A percentile compares a stretch with the other conserved stretches of the same genome.
These are phyloP conservation scores for Cladosporium sp. DNA, from an alignment of 2,329 filamentous ascomycete genomes.

Conservation along the genomic window DNA sequence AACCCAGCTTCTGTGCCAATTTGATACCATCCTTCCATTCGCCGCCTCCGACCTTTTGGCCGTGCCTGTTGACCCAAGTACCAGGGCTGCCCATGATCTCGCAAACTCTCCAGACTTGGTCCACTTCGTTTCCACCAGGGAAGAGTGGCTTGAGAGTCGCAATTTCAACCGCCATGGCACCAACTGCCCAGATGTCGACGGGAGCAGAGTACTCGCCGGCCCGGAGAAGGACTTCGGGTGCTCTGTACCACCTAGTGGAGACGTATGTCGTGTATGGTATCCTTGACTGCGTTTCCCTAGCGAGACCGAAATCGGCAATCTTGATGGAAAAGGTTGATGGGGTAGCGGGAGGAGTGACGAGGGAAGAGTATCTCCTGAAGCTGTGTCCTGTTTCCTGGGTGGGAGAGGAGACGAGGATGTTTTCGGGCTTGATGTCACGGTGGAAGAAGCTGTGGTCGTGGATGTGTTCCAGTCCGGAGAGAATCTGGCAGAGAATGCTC, in stretches of 20 bases:
- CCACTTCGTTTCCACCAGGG: slow-evolving; percentile 95
- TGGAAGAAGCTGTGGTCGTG: slow-evolving; percentile 98
- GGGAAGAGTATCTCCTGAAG: slow-evolving; percentile 86
- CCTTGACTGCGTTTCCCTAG: slow-evolving; percentile 95
- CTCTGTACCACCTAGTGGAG: slow-evolving; percentile 92
- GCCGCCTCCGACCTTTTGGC: slow-evolving; percentile 81
- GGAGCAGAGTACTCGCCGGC: slow-evolving; percentile 96
- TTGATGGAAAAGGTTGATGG: slow-evolving; percentile 94
- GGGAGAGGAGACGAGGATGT: slow-evolving; percentile 93
- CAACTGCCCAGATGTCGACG: slow-evolving; percentile 97
- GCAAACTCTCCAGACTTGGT: slow-evolving; percentile 97
- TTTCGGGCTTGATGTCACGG: slow-evolving; percentile 98
- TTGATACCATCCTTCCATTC: slow-evolving; percentile 96
- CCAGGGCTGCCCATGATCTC: slow-evolving; percentile 99
- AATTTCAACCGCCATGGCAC: slow-evolving; percentile 97
- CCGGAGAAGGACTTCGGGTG: slow-evolving; percentile 87
- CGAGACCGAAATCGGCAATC: slow-evolving; percentile 96
- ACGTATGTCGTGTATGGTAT: slow-evolving; percentile 97
- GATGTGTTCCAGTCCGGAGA: slow-evolving; percentile 94
- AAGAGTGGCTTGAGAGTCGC: slow-evolving; percentile 95
- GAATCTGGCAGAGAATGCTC: slow-evolving; percentile 96
- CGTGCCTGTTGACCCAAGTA: slow-evolving; percentile 94
- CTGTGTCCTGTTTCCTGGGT: slow-evolving; percentile 76
- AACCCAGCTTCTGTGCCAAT: slow-evolving; percentile 91
- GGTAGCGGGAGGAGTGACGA: slow-evolving; percentile 92